Evolutionary conservation across 495 filamentous ascomycete species (phyloP).

Genomic region (Neurospora sp.): DNA sequence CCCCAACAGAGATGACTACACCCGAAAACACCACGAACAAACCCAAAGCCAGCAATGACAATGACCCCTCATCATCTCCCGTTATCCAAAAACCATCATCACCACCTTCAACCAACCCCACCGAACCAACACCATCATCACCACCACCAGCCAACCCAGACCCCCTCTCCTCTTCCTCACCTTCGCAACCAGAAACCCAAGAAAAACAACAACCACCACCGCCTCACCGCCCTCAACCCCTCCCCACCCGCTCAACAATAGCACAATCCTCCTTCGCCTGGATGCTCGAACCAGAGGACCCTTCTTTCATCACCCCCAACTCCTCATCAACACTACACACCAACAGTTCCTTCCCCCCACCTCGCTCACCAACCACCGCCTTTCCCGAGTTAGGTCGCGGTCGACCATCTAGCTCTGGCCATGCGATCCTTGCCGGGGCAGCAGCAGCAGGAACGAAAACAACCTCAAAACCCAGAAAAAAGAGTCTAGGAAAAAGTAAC

Average conservation of each 20-base stretch:
- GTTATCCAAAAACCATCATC: not conserved
- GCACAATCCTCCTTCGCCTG: slow-evolving; percentile 86
- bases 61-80: not conserved
- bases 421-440: not conserved
- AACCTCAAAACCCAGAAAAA: not conserved
- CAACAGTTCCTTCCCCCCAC: slow-evolving; percentile 5
- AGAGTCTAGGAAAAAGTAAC: not conserved
- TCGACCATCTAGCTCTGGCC: not conserved
- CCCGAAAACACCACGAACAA: slow-evolving; percentile 17
- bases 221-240: slow-evolving; percentile 19
- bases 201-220: slow-evolving; percentile 1
- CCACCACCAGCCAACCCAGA: not conserved
- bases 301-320: not conserved
- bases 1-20: not conserved
- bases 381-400: not conserved
- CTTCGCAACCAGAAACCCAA: not conserved
- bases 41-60: not conserved
- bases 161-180: not conserved
- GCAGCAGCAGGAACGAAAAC: slow-evolving; percentile 25
- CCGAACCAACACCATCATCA: not conserved
- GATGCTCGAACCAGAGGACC: slow-evolving; percentile 64
- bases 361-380: slow-evolving; percentile 8
- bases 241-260: slow-evolving; percentile 56
- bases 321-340: not conserved
- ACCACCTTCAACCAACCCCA: not conserved